These are phyloP conservation scores for Haematococcus lacustris DNA, from an alignment of 139 green algal genomes.

Conservation along the genomic window DNA sequence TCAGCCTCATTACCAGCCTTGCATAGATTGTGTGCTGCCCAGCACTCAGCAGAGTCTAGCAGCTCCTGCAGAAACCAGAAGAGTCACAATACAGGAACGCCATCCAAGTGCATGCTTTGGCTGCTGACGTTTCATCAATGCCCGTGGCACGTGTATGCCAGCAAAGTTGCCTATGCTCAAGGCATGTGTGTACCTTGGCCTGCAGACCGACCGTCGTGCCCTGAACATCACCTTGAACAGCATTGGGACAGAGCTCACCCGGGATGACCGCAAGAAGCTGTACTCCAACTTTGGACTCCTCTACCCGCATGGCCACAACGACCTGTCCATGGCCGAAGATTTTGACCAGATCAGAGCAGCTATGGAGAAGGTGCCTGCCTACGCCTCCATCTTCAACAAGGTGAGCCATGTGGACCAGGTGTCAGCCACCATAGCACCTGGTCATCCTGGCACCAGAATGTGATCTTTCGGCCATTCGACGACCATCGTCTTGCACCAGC, in stretches of 20 bases:
- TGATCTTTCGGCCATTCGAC: too few relatives aligned
- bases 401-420: too few relatives aligned
- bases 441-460: not conserved
- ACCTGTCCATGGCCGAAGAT: constrained; percentile 89
- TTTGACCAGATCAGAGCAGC: constrained; percentile 87
- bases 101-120: too few relatives aligned
- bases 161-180: too few relatives aligned
- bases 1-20: not conserved
- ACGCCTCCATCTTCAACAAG: constrained; percentile 81
- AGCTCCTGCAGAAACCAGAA: not conserved
- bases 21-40: too few relatives aligned
- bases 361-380: constrained; percentile 80
- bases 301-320: constrained; percentile 87
- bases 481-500: too few relatives aligned
- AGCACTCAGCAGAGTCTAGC: too few relatives aligned
- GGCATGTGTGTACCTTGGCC: not conserved
- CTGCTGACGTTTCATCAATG: too few relatives aligned
- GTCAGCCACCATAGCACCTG: too few relatives aligned
- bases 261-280: constrained; percentile 89
- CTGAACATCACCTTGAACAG: constrained; percentile 99
- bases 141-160: not conserved
- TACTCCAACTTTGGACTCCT: constrained; percentile 94
- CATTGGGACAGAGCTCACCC: constrained; percentile 93
- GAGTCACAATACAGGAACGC: too few relatives aligned
- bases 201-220: constrained; percentile 85